Base-by-base conservation (phyloP, 164 flowering plant species). In the Aristolochia californica region DNA sequence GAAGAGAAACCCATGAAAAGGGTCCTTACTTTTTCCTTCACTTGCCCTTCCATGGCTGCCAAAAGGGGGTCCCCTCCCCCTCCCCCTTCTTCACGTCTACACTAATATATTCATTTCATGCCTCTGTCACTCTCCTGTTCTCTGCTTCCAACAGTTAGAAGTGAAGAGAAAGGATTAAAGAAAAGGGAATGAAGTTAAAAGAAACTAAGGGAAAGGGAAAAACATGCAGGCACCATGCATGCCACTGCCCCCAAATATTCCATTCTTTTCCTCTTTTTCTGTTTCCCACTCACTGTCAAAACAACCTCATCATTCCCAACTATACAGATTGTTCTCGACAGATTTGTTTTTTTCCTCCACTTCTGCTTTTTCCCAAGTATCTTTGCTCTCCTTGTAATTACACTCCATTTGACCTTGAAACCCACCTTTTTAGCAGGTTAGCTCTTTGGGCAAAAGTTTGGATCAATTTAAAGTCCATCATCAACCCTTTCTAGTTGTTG, bases 161-260 rank as follows among this genome's bases (percentile, higher is more conserved):
- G 40, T 5, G 40, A 34, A 8, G 10, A 34, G 10, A 34, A 34
- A 34, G 10, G 40, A 7, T 5, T 2, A 3, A 34, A 34, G n/a
- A n/a, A n/a, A n/a, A 44, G 47, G 17, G 16, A 17, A 18, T 23
- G 30, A 23, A 54, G 56, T n/a, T 38, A n/a, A n/a, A n/a, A n/a
- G n/a, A n/a, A n/a, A n/a, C n/a, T 53, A 48, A 26, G 57, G 45
- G 51, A 47, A 24, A 45, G 16, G 20, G 52, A 11, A 25, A 9
- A 43, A n/a, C 45, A 23, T 45, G 27, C 65, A 50, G 58, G 47
- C 65, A 57, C 45, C 66, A 67, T 74, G 83, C 81, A 81, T 78
- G 83, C 78, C 76, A 72, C 81, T 48, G 59, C 56, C 56, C 74
- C 86, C 25, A 81, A 74, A 78, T 75, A 78, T 77, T 79, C 83